Evolutionary conservation across 176 grass and related monocot species (phyloP).

Genomic region (Pontederia paniculata): DNA sequence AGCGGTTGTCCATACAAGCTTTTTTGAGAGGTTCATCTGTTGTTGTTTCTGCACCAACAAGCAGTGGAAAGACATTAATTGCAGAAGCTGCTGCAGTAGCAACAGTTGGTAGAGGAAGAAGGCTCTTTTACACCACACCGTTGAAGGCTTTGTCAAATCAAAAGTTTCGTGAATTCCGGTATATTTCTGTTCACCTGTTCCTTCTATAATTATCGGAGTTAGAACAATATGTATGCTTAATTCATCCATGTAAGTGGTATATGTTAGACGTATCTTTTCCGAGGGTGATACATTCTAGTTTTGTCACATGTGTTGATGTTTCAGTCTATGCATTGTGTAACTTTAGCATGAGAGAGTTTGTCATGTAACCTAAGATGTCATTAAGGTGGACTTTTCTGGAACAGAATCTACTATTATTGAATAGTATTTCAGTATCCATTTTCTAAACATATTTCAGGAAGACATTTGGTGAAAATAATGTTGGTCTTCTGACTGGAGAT

Average conservation of each 20-base stretch:
- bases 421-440: constrained; percentile 16
- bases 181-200: not conserved
- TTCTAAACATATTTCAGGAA: constrained; percentile 50
- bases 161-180: constrained; percentile 92
- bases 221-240: not conserved
- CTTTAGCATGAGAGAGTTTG: too few species aligned
- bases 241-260: too few species aligned
- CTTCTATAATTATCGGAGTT: too few species aligned
- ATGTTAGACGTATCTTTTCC: too few species aligned
- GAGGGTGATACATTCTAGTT: too few species aligned
- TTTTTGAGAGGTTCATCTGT: constrained; percentile 87
- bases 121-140: constrained; percentile 89
- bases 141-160: constrained; percentile 96
- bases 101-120: constrained; percentile 67
- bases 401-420: too few species aligned
- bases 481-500: constrained; percentile 98
- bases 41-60: constrained; percentile 89
- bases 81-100: constrained; percentile 93
- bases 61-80: constrained; percentile 90
- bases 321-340: too few species aligned
- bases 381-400: too few species aligned
- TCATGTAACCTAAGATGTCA: too few species aligned
- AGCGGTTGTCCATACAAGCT: constrained; percentile 83
- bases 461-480: constrained; percentile 79
- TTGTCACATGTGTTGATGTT: too few species aligned